Conservation (phyloP, 176 grass and related monocot genomes). For the Leersia perrieri region DNA sequence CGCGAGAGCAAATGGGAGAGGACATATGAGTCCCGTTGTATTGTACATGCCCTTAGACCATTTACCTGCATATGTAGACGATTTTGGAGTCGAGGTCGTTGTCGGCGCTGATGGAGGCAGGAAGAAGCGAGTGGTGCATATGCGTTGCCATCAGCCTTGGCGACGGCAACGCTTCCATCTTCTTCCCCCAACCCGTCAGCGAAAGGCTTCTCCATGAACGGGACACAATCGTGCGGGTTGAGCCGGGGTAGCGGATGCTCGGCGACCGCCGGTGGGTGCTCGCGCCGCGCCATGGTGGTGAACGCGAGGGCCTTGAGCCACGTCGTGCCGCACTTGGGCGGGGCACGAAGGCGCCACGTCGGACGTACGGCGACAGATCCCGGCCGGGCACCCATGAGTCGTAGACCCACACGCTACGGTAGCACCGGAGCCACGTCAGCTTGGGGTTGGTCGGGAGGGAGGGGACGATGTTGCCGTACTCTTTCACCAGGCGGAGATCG, state of each 20-base stretch:
- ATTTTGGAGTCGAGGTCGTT: constrained; percentile 6
- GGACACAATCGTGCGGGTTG: neutral
- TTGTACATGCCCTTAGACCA: no score
- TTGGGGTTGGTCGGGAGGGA: no score
- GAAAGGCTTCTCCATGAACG: neutral
- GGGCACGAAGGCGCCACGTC: neutral
- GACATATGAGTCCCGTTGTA: no score
- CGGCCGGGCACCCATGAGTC: neutral
- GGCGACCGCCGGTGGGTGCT: no score
- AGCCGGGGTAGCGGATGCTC: neutral
- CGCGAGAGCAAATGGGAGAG: no score
- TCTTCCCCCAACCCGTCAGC: neutral
- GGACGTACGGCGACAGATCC: neutral
- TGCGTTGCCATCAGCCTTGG: constrained; percentile 1
- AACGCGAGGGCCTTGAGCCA: no score
- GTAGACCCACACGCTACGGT: no score
- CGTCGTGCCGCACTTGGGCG: neutral
- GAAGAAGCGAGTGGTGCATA: neutral
- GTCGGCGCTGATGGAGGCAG: neutral
- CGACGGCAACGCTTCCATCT: neutral
- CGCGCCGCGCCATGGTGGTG: no score
- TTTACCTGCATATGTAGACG: neutral
- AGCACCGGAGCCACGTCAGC: no score
- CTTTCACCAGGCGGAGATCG: no score
- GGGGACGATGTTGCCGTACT: no score